These are phyloP conservation scores for Fraxinus greggii DNA, from an alignment of 305 asterid species.

Conservation along the genomic window DNA sequence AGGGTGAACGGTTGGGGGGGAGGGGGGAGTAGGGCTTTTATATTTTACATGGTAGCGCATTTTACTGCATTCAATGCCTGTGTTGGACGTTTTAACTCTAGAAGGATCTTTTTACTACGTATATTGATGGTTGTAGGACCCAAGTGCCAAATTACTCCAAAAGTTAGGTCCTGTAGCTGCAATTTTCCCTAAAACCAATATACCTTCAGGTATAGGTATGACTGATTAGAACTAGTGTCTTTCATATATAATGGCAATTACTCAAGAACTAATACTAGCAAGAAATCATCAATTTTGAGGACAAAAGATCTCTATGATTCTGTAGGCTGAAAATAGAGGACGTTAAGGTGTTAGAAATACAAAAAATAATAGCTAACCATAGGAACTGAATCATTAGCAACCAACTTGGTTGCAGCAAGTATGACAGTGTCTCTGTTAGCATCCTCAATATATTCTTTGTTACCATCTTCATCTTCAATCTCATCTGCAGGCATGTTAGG, in stretches of 20 bases:
- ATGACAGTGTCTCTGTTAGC: slow-evolving; percentile 73
- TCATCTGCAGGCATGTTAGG: slow-evolving; percentile 50
- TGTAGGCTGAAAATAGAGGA: slow-evolving; percentile 10
- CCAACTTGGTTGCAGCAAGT: slow-evolving; percentile 73
- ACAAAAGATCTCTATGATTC: slow-evolving; percentile 12
- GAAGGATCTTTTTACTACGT: neutral
- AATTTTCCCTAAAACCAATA: neutral
- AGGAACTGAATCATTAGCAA: slow-evolving; percentile 71
- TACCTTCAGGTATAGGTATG: neutral
- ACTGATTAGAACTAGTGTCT: neutral
- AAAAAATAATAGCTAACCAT: slow-evolving; percentile 48
- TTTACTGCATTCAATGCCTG: neutral
- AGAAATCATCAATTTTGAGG: slow-evolving; percentile 6
- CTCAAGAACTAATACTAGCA: slow-evolving; percentile 5
- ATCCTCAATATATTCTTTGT: slow-evolving; percentile 84
- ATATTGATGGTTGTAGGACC: neutral
- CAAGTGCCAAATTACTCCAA: neutral
- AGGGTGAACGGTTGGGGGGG: neutral
- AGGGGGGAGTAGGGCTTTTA: neutral
- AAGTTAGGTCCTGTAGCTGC: neutral
- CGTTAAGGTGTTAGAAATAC: slow-evolving; percentile 1
- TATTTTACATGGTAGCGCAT: neutral
- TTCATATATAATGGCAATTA: slow-evolving; percentile 20
- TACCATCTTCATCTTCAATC: slow-evolving; percentile 73
- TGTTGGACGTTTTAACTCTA: neutral